Percentiles rank a stretch among this genome's conserved stretches.
Evolutionary conservation across 192 early-diverging fungal genomes (phyloP).

Genomic region (Backusella tuberculispora): DNA sequence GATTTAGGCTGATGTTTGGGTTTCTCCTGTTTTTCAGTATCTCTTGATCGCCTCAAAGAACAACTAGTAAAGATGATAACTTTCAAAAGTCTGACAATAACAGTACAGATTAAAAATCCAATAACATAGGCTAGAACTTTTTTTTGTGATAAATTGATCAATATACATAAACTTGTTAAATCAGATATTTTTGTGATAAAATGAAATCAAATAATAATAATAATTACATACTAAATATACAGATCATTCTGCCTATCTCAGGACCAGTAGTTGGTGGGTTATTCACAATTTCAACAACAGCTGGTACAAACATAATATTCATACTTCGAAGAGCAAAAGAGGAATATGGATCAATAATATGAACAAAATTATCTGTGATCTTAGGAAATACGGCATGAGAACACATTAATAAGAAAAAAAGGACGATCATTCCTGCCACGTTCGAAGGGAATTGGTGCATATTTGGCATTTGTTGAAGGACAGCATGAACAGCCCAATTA

Average conservation of each 20-base stretch:
- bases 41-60: not conserved
- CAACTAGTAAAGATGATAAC: not conserved
- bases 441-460: conserved; percentile 18
- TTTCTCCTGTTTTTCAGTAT: not conserved
- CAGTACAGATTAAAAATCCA: not conserved
- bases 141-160: not conserved
- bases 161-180: not conserved
- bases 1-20: not conserved
- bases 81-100: not conserved
- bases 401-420: conserved; percentile 8
- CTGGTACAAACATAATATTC: conserved; percentile 30
- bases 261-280: not conserved
- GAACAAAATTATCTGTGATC: not conserved
- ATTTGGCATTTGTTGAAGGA: conserved; percentile 20
- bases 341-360: conserved; percentile 11
- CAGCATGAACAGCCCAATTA: conserved; percentile 6
- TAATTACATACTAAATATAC: not conserved
- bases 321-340: conserved; percentile 21
- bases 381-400: not conserved
- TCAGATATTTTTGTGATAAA: not conserved
- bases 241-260: conserved; percentile 9
- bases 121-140: conserved; percentile 14
- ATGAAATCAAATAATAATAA: not conserved
- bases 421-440: conserved; percentile 19
- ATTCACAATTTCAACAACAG: conserved; percentile 19